These are phyloP conservation scores for Pistacia atlantica DNA, from an alignment of 345 rosid genomes.

Conservation along the genomic window DNA sequence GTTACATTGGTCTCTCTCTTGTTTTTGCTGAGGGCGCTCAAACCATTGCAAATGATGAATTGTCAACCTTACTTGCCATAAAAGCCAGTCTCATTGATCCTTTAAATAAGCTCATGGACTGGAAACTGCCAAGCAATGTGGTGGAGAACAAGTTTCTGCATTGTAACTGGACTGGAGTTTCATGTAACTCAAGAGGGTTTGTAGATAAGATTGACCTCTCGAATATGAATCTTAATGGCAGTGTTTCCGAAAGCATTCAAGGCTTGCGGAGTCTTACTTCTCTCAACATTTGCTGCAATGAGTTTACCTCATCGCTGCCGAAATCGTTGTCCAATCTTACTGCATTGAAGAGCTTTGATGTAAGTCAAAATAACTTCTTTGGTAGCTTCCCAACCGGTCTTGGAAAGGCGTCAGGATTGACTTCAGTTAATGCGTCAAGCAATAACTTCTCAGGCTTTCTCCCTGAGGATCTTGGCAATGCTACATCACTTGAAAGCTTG, in stretches of 20 bases:
- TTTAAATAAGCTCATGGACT: conserved; percentile 50
- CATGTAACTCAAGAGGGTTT: conserved; percentile 59
- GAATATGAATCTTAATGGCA: conserved; percentile 77
- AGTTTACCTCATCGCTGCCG: conserved; percentile 58
- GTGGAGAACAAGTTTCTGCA: conserved; percentile 29
- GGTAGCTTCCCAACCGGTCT: conserved; percentile 82
- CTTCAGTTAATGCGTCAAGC: conserved; percentile 76
- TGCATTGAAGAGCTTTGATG: conserved; percentile 56
- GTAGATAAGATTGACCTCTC: conserved; percentile 72
- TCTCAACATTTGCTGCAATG: conserved; percentile 60
- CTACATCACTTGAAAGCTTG: conserved; percentile 59
- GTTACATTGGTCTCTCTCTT: conserved; percentile 49
- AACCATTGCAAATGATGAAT: conserved; percentile 34
- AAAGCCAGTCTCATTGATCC: conserved; percentile 69
- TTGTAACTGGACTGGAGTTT: conserved; percentile 80
- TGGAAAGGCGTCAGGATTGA: conserved; percentile 63
- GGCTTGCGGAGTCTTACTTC: conserved; percentile 42
- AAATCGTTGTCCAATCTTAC: conserved; percentile 57
- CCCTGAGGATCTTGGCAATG: conserved; percentile 83
- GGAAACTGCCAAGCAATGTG: conserved; percentile 42
- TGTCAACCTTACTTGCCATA: conserved; percentile 50
- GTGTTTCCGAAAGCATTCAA: conserved; percentile 58
- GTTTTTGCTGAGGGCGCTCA: conserved; percentile 44
- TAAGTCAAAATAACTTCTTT: conserved; percentile 70
- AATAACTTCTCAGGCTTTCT: conserved; percentile 81